Conservation (phyloP, 129 eudicot genomes). For the Tanacetum coccineum region DNA sequence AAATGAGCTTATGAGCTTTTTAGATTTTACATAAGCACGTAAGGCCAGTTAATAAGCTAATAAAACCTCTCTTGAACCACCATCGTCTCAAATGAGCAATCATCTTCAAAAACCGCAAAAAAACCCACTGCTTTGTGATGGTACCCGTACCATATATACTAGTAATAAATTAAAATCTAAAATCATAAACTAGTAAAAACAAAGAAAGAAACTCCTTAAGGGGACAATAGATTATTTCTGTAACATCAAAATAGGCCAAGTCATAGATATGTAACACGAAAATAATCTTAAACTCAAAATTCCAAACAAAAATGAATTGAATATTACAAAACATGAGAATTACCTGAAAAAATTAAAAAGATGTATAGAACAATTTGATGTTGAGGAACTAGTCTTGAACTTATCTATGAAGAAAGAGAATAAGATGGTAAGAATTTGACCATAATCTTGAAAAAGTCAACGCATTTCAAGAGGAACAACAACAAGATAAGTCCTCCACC, state of each 20-base stretch:
- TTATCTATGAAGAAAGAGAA: conserved; percentile 13
- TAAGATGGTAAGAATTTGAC: conserved; percentile 22
- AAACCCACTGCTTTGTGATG: too few species aligned
- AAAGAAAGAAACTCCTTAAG: not conserved
- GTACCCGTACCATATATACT: too few species aligned
- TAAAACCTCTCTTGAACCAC: too few species aligned
- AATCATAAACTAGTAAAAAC: too few species aligned
- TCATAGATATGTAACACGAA: not conserved
- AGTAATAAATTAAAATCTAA: too few species aligned
- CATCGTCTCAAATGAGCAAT: too few species aligned
- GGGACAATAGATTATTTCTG: not conserved
- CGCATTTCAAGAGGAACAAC: not conserved
- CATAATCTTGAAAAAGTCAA: conserved; percentile 14
- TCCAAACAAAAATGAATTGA: not conserved
- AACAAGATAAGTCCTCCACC: conserved; percentile 19
- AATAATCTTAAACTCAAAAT: not conserved
- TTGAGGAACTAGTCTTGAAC: not conserved
- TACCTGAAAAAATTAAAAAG: not conserved
- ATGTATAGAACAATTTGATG: conserved; percentile 11
- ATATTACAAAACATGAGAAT: not conserved
- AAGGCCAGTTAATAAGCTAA: too few species aligned
- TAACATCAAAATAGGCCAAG: not conserved
- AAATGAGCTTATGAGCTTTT: too few species aligned
- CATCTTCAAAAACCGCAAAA: too few species aligned
- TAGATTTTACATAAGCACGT: too few species aligned